phyloP scores from a whole-genome alignment of 768 basidiomycete genomes.

The Gautieria morchelliformis region DNA sequence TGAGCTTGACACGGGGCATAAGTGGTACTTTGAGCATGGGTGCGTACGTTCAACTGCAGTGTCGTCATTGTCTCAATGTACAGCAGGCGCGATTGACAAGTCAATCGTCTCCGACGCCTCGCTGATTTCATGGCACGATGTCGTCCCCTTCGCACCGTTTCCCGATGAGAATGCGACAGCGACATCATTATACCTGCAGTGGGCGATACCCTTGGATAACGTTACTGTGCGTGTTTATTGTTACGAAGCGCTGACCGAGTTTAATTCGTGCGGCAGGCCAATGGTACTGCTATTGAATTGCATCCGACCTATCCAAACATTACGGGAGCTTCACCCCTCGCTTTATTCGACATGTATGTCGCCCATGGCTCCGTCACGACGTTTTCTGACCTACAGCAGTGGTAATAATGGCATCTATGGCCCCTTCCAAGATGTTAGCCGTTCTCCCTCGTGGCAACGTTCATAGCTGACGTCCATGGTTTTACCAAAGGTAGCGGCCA shows the following conservation, averaged over 20 bases:
- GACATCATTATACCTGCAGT: constrained; percentile 63
- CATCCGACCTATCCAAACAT: constrained; percentile 54
- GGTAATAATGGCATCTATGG: constrained; percentile 6
- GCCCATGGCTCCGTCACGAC: background rate
- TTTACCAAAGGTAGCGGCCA: background rate
- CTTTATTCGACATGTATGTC: constrained; percentile 65
- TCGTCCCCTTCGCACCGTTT: constrained; percentile 65
- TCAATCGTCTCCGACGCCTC: constrained; percentile 53
- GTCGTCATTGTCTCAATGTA: background rate
- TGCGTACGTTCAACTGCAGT: constrained; percentile 18
- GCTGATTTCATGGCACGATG: constrained; percentile 62
- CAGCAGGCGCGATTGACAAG: constrained; percentile 65
- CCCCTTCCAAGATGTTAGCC: constrained; percentile 3
- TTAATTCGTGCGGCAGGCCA: constrained; percentile 33
- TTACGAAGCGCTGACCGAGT: background rate
- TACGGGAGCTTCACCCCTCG: constrained; percentile 47
- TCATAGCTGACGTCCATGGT: background rate
- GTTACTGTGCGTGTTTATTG: constrained; percentile 36
- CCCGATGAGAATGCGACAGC: constrained; percentile 35
- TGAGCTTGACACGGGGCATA: constrained; percentile 49
- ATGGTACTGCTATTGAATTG: constrained; percentile 41
- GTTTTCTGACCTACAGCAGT: background rate
- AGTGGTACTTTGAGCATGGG: constrained; percentile 60
- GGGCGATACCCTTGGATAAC: constrained; percentile 53
- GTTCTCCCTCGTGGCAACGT: background rate